phyloP scores from a whole-genome alignment of 441 rosid species.

The Isatis lusitanica region DNA sequence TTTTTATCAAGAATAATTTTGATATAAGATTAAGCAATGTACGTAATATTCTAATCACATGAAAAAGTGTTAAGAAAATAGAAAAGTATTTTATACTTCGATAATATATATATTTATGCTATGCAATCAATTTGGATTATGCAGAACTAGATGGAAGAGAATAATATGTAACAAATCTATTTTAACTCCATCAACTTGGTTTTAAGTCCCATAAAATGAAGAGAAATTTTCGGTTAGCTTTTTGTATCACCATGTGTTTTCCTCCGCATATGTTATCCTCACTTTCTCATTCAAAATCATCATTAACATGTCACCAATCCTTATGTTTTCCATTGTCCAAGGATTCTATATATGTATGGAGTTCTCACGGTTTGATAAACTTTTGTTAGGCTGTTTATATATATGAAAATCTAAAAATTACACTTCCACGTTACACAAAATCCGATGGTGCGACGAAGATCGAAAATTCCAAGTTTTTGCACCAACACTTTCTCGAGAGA shows the following conservation, averaged over 20 bases:
- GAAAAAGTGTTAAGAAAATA: background rate
- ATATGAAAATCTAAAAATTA: background rate
- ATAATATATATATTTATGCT: no score
- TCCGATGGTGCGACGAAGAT: background rate
- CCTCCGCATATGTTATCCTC: background rate
- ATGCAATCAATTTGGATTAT: no score
- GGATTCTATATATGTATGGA: no score
- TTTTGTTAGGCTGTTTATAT: background rate
- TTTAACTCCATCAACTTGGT: background rate
- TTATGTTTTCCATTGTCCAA: background rate
- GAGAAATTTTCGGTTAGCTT: background rate
- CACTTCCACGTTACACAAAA: background rate
- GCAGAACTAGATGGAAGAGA: no score
- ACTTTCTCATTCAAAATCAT: background rate
- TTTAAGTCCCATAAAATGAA: background rate
- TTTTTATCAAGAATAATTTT: background rate
- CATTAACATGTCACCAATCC: background rate
- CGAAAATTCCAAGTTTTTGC: background rate
- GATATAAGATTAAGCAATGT: background rate
- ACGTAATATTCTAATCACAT: background rate
- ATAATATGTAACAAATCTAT: background rate
- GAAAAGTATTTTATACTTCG: background rate
- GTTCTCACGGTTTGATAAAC: no score
- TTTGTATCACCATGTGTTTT: background rate
- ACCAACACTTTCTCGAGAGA: conserved; percentile 1